Base-by-base conservation (phyloP, 2,329 filamentous ascomycete genomes). In the Nemania serpens region DNA sequence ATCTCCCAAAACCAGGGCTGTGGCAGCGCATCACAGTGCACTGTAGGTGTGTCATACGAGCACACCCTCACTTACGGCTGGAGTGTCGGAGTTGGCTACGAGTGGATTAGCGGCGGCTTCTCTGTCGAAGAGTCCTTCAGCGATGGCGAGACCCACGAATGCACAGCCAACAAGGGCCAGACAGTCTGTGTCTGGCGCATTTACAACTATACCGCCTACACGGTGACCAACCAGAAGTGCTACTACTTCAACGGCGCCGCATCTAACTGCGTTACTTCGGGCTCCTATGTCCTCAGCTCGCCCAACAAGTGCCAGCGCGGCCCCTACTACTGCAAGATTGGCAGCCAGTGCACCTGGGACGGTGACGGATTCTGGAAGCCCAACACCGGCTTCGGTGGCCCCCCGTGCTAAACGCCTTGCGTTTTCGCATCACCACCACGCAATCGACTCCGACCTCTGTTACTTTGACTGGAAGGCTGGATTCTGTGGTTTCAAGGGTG, bases 131-230 rank as follows among this genome's bases (percentile, higher is more conserved):
- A 7, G 7, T 29, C 25, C 3, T 3, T 29, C 25, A 29, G 4
- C 7, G 25, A 29, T 29, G 25, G 25, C 25, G 25, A 29, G 25
- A 7, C 25, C 25, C 25, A 51, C 34, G 48, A 51, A 22, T 51
- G 48, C 34, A 11, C 20, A 22, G 48, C 33, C 34, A 22, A 6
- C 34, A 25, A 39, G 34, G 48, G 36, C 18, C 33, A 51, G 15
- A 51, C n/a, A 25, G 48, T 51, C 48, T 51, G 48, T 29, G 48
- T 51, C 34, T 51, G 48, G 48, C 48, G 48, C 34, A 20, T 39
- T 39, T 51, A 51, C 48, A 12, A 51, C 20, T 51, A 51, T 17
- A 51, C 48, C 12, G 48, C 48, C 13, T 51, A 51, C 20, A 51
- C 48, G 11, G 48, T 51, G 17, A 33, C 48, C 48, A 34, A 51